Evolutionary conservation across 352 stramenopile species (phyloP), one percentile per base, ranked within the genome.

Genomic region (Globisporangium emineosum): DNA sequence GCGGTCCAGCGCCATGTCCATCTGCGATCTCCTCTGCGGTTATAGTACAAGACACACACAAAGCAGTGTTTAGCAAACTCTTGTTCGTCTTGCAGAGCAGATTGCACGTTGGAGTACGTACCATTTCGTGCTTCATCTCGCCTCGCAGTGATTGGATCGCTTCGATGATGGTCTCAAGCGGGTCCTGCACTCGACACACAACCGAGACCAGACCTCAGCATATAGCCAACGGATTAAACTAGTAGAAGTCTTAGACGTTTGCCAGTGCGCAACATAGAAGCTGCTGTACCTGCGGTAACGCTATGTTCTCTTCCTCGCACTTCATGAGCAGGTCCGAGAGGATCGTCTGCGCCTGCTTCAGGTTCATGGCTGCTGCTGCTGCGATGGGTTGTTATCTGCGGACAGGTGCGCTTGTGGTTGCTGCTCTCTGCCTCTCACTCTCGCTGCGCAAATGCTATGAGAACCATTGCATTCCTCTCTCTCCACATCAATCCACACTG

Each of bases 311-410:
- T 49, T n/a, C n/a, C n/a, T n/a, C n/a, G n/a, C n/a, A n/a, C n/a
- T n/a, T 79, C 65, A 86, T 73, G 30, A 93, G 45, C 21, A 91
- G 65, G 33, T 91, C 84, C 33, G 80, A 86, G 12, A 93, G 71
- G 47, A 78, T 62, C 21, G 68, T 58, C 51, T 88, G 72, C 47
- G 65, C 68, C 52, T 84, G 74, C 68, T 83, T 84, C 49, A 72
- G 52, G 57, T 89, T 83, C 84, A 93, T 89, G 17, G 17, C 40
- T 47, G 17, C 17, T 47, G 17, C 40, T 47, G 6, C 1, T n/a
- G n/a, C n/a, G n/a, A n/a, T n/a, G n/a, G n/a, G n/a, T n/a, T n/a
- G n/a, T n/a, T n/a, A n/a, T n/a, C n/a, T n/a, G n/a, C n/a, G n/a
- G n/a, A n/a, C n/a, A n/a, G n/a, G n/a, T n/a, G n/a, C n/a, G n/a